Evolutionary conservation across 176 grass and related monocot species (phyloP).

Genomic region (Hsuehochloa calcarea): DNA sequence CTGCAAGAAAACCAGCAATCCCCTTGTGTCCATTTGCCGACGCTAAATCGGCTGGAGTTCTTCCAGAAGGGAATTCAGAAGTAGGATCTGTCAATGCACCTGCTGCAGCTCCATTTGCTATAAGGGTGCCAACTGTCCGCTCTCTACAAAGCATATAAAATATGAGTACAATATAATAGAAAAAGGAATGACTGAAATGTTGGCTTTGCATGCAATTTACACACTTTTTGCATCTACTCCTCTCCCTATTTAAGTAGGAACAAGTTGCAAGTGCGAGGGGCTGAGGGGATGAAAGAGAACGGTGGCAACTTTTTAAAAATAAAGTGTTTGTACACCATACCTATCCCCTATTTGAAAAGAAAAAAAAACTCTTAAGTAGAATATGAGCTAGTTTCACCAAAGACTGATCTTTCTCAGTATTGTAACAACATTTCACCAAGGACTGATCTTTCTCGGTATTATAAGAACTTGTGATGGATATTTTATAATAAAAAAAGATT

Average conservation of each 20-base stretch:
- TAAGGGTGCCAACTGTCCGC: constrained; percentile 54
- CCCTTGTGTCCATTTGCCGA: constrained; percentile 85
- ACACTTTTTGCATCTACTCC: background rate
- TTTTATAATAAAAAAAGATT: too few relatives aligned
- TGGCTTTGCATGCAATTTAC: background rate
- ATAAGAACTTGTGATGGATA: too few relatives aligned
- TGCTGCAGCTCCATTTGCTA: constrained; percentile 62
- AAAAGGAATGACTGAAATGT: background rate
- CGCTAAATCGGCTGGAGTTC: constrained; percentile 88
- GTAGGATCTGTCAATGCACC: constrained; percentile 78
- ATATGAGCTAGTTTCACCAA: too few relatives aligned
- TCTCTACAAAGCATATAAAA: constrained; percentile 54
- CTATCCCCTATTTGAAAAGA: background rate
- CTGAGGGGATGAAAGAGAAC: constrained; percentile 3
- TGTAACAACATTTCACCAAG: too few relatives aligned
- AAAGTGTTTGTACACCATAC: constrained; percentile 13
- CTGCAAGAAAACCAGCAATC: constrained; percentile 87
- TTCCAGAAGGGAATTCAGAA: constrained; percentile 67
- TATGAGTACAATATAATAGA: background rate
- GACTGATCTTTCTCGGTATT: too few relatives aligned
- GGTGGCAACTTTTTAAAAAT: background rate
- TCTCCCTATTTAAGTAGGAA: constrained; percentile 14
- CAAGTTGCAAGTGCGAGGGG: background rate
- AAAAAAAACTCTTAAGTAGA: background rate
- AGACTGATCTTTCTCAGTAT: too few relatives aligned